Evolutionary conservation across 2,329 filamentous ascomycete species (phyloP), one percentile per base, ranked within the genome.

Genomic region (Cladosporium sp.): DNA sequence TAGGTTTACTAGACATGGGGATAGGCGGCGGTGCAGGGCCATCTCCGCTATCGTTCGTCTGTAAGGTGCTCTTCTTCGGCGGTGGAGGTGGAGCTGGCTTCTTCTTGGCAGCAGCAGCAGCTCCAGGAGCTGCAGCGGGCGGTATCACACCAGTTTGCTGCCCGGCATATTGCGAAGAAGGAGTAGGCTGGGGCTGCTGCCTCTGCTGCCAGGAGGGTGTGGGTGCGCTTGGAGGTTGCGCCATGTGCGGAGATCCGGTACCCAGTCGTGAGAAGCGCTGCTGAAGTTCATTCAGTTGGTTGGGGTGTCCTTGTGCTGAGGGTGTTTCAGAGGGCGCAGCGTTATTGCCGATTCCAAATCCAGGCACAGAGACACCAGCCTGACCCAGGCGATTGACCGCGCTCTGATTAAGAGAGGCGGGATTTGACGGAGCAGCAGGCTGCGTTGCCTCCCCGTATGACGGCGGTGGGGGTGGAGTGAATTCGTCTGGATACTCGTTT

Each of bases 331-430:
- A 9, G 53, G 59, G 31, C 14, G 66, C 55, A 22, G 64, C 55
- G 49, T 56, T 11, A 59, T 65, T 67, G 3, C 82, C 84, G 56
- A 95, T 95, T 4, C 86, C 86, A 3, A 95, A 74, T 0, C 80
- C 86, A 0, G 89, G 85, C 0, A 95, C 88, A 0, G 84, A 87
- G 5, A 95, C 77, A 1, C 90, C 90, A 1, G 87, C 84, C 35
- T 82, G 79, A 9, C 84, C 81, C 8, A 96, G 76, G 40, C 88
- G 79, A 54, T 73, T 77, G 52, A 85, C 67, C 4, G 89, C 84
- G 4, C 76, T 80, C 60, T 80, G 76, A 50, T 83, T 82, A 41
- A 83, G 60, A 63, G 33, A 59, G 43, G 66, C 54, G 10, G 63
- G 32, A 58, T 66, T 53, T 49, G 63, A 53, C 56, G 59, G 57